Evolutionary conservation across 371 early-diverging fungal species (phyloP).

Genomic region (Mucor plumbeus): DNA sequence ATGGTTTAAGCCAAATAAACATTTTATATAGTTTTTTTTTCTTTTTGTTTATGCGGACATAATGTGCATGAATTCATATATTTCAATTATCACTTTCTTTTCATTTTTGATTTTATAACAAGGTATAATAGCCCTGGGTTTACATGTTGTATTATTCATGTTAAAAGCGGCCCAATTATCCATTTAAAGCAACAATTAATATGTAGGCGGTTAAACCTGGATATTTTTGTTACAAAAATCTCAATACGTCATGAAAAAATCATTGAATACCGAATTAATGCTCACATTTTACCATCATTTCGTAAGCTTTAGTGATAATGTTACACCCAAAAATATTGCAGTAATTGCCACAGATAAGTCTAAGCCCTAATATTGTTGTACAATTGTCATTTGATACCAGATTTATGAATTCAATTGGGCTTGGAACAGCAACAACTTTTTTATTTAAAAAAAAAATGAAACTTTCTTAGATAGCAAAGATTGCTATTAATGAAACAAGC

Average conservation of each 20-base stretch:
- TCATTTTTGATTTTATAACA: too few species aligned
- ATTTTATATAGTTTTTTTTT: neutral
- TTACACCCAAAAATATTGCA: neutral
- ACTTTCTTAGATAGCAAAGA: too few species aligned
- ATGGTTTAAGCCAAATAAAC: conserved; percentile 58
- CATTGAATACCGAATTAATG: neutral
- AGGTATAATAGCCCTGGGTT: neutral
- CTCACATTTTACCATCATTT: neutral
- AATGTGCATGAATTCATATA: too few species aligned
- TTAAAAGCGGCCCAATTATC: neutral
- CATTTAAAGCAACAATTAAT: neutral
- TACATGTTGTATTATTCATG: neutral
- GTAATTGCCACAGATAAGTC: neutral
- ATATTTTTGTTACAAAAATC: neutral
- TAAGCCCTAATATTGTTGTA: neutral
- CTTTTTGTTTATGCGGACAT: too few species aligned
- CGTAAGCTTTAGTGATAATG: neutral
- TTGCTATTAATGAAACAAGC: too few species aligned
- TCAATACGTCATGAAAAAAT: neutral
- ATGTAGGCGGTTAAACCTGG: neutral
- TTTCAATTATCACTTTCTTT: too few species aligned
- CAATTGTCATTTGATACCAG: neutral
- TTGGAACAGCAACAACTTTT: too few species aligned
- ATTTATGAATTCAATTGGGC: too few species aligned
- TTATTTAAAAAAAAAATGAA: too few species aligned